Evolutionary conservation across 1,284 basidiomycete species (phyloP).

Genomic region (Trichosporon sp.): DNA sequence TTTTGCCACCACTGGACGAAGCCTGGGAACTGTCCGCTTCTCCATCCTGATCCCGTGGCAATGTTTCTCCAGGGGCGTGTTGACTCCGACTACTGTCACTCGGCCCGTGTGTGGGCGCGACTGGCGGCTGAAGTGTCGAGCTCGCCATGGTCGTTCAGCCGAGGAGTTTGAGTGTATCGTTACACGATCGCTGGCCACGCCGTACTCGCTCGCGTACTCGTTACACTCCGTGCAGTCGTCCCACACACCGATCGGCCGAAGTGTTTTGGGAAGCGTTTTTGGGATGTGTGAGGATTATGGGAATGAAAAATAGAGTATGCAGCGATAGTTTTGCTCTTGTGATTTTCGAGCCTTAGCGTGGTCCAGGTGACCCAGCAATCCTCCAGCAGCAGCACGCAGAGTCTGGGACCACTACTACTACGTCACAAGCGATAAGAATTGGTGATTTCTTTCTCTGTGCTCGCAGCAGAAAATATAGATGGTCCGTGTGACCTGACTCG

Average conservation of each 20-base stretch:
- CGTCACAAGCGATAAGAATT: neutral
- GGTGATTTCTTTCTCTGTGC: neutral
- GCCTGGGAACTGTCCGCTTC: neutral
- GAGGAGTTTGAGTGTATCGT: neutral
- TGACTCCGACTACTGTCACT: neutral
- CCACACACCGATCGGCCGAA: neutral
- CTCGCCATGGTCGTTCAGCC: neutral
- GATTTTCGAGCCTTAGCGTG: neutral
- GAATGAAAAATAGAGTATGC: no score
- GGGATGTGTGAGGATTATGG: no score
- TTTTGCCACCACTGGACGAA: neutral
- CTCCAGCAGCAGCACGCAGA: neutral
- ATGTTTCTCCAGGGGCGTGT: neutral
- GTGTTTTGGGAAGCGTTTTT: neutral
- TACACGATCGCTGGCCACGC: neutral
- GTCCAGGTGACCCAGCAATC: neutral
- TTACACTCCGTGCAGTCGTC: neutral
- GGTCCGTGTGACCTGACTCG: neutral
- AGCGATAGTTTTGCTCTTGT: no score
- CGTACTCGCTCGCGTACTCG: neutral
- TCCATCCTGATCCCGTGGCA: neutral
- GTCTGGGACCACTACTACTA: neutral
- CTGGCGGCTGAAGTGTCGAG: neutral
- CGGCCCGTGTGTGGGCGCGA: neutral
- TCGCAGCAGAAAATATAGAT: neutral